Base-by-base conservation (phyloP, 148 eudicot genomes). In the Salicornia ramosissima region DNA sequence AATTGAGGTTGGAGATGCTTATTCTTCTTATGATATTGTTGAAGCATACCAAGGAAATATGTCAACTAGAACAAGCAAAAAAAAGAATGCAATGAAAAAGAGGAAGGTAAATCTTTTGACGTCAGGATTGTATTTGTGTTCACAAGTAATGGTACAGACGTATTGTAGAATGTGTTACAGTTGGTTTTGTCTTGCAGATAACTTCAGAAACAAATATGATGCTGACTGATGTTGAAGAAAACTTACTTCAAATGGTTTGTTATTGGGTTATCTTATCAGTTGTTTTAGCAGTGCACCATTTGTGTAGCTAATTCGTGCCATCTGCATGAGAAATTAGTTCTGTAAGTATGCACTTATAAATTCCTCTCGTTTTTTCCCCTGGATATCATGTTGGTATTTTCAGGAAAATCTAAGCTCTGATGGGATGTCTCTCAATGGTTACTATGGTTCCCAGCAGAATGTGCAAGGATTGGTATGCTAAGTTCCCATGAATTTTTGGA, bases 401-500 rank as follows among this genome's bases (percentile, higher is more conserved):
- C 65, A 88, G 95, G 95, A 84, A 22, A 85, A 77, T 70, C 52
- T 85, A 29, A 80, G 82, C 76, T 71, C 87, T 22, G 97, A 82
- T 16, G 90, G 82, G 47, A 84, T 88, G 45, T 77, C 83, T 53
- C 82, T 84, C 19, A 86, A 80, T 70, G 84, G 84, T 42, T 91
- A 81, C 72, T 91, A 88, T 75, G 88, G 88, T 21, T 62, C 90
- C 75, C 94, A 88, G 42, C 95, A 79, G 52, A 86, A 81, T 64
- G 86, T 84, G 65, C 95, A 87, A 65, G 97, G 92, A 80, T 77
- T 88, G 97, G 97, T 88, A 79, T 67, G 76, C 29, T 31, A 10
- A 67, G 45, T 52, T 63, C 34, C 62, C 55, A 28, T 57, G 34
- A 24, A 10, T 57, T 28, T 55, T 76, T 60, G 46, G 43, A 51